A percentile compares a stretch with the other conserved stretches of the same genome.
Evolutionary conservation across 768 basidiomycete genomes (phyloP).

Genomic region (Mycena vulgaris): DNA sequence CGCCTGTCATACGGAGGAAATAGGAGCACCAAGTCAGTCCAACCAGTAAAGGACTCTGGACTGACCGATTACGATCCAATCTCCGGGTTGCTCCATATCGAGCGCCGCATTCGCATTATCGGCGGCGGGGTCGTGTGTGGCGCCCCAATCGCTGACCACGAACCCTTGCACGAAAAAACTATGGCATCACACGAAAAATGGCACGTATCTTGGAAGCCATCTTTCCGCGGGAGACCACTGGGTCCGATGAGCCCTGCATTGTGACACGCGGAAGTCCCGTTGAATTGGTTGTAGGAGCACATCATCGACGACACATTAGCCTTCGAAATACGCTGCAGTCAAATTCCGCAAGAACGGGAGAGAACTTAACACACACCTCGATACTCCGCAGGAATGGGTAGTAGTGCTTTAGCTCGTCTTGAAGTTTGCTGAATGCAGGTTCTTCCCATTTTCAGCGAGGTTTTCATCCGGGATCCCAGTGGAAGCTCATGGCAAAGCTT

Average conservation of each 20-base stretch:
- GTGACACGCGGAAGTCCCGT: slow-evolving; percentile 63
- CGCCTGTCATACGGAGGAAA: too few species aligned
- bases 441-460: too few species aligned
- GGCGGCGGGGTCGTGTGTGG: slow-evolving; percentile 38
- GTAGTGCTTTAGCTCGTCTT: too few species aligned
- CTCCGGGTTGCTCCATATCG: slow-evolving; percentile 42
- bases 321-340: background rate
- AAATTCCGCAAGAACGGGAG: background rate
- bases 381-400: slow-evolving; percentile 67
- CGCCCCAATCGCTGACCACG: slow-evolving; percentile 55
- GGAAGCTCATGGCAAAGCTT: too few species aligned
- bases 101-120: slow-evolving; percentile 43
- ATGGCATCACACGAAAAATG: slow-evolving; percentile 7
- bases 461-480: too few species aligned
- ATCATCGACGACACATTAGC: slow-evolving; percentile 55
- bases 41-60: slow-evolving; percentile 39
- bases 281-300: slow-evolving; percentile 52
- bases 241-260: slow-evolving; percentile 52
- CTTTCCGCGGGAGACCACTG: slow-evolving; percentile 28
- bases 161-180: slow-evolving; percentile 70
- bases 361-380: slow-evolving; percentile 44
- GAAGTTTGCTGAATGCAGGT: too few species aligned
- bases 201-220: slow-evolving; percentile 37
- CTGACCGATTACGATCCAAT: slow-evolving; percentile 55
- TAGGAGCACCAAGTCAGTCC: slow-evolving; percentile 19